Conservation (phyloP, 306 rosid species). For the Lithocarpus polystachyus region DNA sequence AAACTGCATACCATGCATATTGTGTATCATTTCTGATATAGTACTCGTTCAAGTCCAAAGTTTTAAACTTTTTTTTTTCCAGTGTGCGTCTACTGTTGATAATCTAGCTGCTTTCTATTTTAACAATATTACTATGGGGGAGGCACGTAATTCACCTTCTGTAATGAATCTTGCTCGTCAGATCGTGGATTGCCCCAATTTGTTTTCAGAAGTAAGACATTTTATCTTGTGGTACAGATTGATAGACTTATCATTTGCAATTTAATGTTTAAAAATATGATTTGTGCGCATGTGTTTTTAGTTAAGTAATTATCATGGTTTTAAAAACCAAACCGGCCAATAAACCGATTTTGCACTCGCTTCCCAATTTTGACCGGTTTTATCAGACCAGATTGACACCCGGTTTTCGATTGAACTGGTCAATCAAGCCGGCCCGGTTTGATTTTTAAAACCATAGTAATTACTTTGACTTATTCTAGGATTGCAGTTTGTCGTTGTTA, state of each 20-base stretch:
- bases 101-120: conserved; percentile 89
- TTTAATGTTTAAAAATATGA: not conserved
- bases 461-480: too few species aligned
- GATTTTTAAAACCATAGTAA: too few species aligned
- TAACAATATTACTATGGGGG: conserved; percentile 91
- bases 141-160: conserved; percentile 72
- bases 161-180: conserved; percentile 79
- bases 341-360: too few species aligned
- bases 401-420: too few species aligned
- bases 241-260: not conserved
- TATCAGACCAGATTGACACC: too few species aligned
- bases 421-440: accelerated
- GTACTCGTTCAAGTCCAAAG: conserved; percentile 18
- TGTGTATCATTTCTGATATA: conserved; percentile 4
- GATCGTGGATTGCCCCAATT: conserved; percentile 79
- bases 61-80: conserved; percentile 36
- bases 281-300: not conserved
- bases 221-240: not conserved
- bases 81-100: conserved; percentile 99
- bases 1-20: not conserved
- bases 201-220: conserved; percentile 84
- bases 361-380: too few species aligned
- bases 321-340: too few species aligned
- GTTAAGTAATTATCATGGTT: not conserved
- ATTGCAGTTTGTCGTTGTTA: too few species aligned